phyloP scores from a whole-genome alignment of 148 eudicot species.

The Chenopodium quinoa region DNA sequence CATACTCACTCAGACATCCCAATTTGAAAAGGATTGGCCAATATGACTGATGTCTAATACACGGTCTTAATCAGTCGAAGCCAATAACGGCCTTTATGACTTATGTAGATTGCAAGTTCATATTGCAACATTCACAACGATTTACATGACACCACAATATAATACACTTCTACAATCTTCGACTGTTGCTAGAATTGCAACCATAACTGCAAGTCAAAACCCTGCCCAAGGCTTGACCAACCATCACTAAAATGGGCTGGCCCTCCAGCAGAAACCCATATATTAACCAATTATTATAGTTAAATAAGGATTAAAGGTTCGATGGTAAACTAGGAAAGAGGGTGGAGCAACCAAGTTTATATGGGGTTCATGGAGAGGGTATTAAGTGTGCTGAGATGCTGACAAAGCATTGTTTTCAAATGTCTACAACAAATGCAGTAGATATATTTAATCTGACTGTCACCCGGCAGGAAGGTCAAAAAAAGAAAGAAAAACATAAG shows the following conservation, averaged over 20 bases:
- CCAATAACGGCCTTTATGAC: neutral
- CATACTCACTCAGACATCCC: neutral
- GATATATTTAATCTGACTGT: neutral
- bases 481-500: neutral
- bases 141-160: neutral
- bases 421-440: neutral
- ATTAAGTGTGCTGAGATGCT: neutral
- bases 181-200: neutral
- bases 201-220: neutral
- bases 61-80: neutral
- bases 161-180: neutral
- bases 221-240: neutral
- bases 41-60: neutral
- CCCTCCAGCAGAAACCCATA: neutral
- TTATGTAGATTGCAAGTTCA: neutral
- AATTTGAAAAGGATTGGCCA: neutral
- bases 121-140: neutral
- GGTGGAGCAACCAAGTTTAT: neutral
- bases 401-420: neutral
- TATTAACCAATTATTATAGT: neutral
- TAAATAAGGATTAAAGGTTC: neutral
- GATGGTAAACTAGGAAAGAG: neutral
- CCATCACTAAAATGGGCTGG: neutral
- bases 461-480: neutral
- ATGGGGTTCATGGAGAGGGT: neutral